A percentile compares a stretch with the other conserved stretches of the same genome.
These are phyloP conservation scores for Ceratobasidium theobromae DNA, from an alignment of 1,284 basidiomycete genomes.

Conservation along the genomic window DNA sequence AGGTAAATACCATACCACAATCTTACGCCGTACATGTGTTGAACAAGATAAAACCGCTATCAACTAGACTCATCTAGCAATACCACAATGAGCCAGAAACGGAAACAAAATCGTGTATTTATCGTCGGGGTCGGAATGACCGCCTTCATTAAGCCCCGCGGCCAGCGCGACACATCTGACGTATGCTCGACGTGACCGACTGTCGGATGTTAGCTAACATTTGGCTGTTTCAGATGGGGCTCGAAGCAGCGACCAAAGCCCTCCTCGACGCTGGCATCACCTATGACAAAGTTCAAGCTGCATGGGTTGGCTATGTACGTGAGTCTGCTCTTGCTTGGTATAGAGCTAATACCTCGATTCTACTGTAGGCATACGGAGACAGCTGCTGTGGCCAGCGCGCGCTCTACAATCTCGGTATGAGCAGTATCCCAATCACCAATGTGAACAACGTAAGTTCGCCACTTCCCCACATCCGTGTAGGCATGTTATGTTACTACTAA, in stretches of 20 bases:
- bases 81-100: slow-evolving; percentile 13
- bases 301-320: slow-evolving; percentile 63
- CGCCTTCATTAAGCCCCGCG: slow-evolving; percentile 78
- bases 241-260: slow-evolving; percentile 83
- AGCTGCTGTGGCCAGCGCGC: slow-evolving; percentile 81
- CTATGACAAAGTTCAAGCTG: slow-evolving; percentile 75
- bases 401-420: slow-evolving; percentile 84
- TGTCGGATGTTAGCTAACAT: background rate
- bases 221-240: slow-evolving; percentile 57
- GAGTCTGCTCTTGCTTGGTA: slow-evolving; percentile 39
- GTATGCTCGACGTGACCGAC: slow-evolving; percentile 47
- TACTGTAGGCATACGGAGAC: slow-evolving; percentile 61
- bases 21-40: no score
- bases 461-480: no score
- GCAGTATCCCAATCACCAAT: slow-evolving; percentile 82
- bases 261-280: slow-evolving; percentile 84
- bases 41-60: no score
- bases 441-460: slow-evolving; percentile 67
- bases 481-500: no score
- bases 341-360: background rate
- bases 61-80: no score
- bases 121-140: slow-evolving; percentile 79
- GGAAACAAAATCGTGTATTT: slow-evolving; percentile 50
- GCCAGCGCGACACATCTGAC: slow-evolving; percentile 63
- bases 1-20: no score